Evolutionary conservation across 176 grass and related monocot genomes (phyloP), one percentile per base, ranked within the genome.

Genomic region (barley (Hordeum vulgare)): DNA sequence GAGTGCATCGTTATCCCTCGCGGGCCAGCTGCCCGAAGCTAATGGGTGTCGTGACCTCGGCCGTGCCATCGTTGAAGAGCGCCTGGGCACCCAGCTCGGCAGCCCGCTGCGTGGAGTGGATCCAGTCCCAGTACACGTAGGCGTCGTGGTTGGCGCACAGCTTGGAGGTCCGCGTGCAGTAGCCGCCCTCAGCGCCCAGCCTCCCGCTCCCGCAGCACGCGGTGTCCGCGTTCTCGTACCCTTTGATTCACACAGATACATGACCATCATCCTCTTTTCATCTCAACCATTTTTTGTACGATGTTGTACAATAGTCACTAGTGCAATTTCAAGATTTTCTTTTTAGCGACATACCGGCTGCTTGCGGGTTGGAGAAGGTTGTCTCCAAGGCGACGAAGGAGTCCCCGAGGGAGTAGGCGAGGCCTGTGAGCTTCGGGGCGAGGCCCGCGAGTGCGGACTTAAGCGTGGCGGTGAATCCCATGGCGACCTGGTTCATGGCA

Each of bases 141-240:
- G 14, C 3, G 33, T 90, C 81, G 7, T 74, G 77, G 75, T 61
- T 8, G 3, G 14, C 6, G 47, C 88, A 90, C 7, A 82, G 7
- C 18, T 11, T 21, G 21, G 66, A 37, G 21, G 31, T 36, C 2
- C 34, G 39, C 15, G 21, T 23, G 79, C 88, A 90, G 0, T 11
- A 4, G 40, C 1, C 44, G 4, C 7, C 40, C 75, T 86, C 47
- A 0, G 76, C 62, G 1, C 84, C 80, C 5, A 90, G 67, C 59
- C 71, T 35, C 0, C 88, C 84, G 26, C 72, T 40, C 2, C 84
- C 88, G 27, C 88, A 90, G 47, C 88, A 90, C 0, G 84, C 84
- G 34, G 64, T 87, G 42, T 90, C 79, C 1, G 8, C 17, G 66
- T 4, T 83, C 10, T 3, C 8, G 23, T 83, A 83, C 18, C 79